Evolutionary conservation across 768 basidiomycete species (phyloP).

Genomic region (Kwoniella sp.): DNA sequence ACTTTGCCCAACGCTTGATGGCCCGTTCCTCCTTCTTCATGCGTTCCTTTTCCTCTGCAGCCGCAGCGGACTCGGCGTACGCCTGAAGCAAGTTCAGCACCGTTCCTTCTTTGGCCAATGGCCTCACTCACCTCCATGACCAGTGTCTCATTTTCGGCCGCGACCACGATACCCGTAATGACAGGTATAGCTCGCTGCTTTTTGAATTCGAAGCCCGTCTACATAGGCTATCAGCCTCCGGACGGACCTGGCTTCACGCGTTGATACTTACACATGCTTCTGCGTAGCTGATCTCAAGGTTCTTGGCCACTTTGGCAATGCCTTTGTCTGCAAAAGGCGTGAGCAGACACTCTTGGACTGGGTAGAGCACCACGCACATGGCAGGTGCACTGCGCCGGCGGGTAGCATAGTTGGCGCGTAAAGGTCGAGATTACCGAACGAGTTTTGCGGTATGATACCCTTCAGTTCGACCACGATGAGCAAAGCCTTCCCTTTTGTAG

Average conservation of each 20-base stretch:
- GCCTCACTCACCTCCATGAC: constrained; percentile 64
- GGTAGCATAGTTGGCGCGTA: constrained; percentile 96
- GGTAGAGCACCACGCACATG: constrained; percentile 63
- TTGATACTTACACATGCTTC: constrained; percentile 82
- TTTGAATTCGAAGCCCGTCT: constrained; percentile 96
- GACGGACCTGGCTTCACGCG: background rate
- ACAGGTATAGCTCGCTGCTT: constrained; percentile 83
- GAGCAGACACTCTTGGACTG: background rate
- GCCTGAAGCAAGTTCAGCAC: constrained; percentile 56
- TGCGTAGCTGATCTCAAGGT: constrained; percentile 81
- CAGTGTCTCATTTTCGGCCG: constrained; percentile 68
- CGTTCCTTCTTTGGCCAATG: background rate
- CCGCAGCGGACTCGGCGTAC: constrained; percentile 73
- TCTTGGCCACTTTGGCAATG: constrained; percentile 78
- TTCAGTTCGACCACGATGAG: constrained; percentile 44
- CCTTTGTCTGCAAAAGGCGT: constrained; percentile 63
- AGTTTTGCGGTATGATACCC: constrained; percentile 91
- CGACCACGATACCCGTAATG: constrained; percentile 79
- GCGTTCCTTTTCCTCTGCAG: constrained; percentile 70
- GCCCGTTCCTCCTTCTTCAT: constrained; percentile 72
- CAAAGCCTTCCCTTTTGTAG: background rate
- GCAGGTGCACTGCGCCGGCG: constrained; percentile 74
- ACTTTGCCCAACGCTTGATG: constrained; percentile 79
- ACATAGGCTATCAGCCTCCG: background rate
- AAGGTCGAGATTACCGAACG: constrained; percentile 93